phyloP scores from a whole-genome alignment of 805 yeast species.

The Dipodascopsis uninucleata region DNA sequence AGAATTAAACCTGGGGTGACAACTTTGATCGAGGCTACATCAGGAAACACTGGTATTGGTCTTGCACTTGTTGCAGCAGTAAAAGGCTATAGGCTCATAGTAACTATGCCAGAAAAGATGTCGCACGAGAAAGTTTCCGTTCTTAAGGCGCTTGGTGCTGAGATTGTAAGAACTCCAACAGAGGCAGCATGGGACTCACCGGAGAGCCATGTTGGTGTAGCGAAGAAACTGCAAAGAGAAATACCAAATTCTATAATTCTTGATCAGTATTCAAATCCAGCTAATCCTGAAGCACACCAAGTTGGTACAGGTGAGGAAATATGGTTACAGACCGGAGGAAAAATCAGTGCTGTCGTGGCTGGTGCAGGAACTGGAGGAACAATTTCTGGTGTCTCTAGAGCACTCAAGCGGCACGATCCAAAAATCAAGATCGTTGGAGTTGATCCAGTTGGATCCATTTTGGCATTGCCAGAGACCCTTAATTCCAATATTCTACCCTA shows the following conservation, averaged over 20 bases:
- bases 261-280: constrained; percentile 75
- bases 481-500: constrained; percentile 57
- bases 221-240: constrained; percentile 72
- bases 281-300: constrained; percentile 82
- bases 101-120: constrained; percentile 89
- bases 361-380: constrained; percentile 97
- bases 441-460: constrained; percentile 82
- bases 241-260: constrained; percentile 80
- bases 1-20: constrained; percentile 71
- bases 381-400: constrained; percentile 74
- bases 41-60: constrained; percentile 91
- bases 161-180: constrained; percentile 84
- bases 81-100: constrained; percentile 79
- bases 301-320: constrained; percentile 81
- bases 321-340: constrained; percentile 73
- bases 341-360: constrained; percentile 71
- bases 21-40: constrained; percentile 85
- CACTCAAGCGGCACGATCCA: constrained; percentile 66
- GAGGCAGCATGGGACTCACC: constrained; percentile 93
- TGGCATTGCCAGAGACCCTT: constrained; percentile 72
- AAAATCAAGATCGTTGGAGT: constrained; percentile 67
- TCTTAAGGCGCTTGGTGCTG: constrained; percentile 84
- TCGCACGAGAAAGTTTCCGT: constrained; percentile 86
- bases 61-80: constrained; percentile 84
- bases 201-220: constrained; percentile 87